Evolutionary conservation across 768 basidiomycete genomes (phyloP), one percentile per base, ranked within the genome.

Genomic region (Lentinula boryana): DNA sequence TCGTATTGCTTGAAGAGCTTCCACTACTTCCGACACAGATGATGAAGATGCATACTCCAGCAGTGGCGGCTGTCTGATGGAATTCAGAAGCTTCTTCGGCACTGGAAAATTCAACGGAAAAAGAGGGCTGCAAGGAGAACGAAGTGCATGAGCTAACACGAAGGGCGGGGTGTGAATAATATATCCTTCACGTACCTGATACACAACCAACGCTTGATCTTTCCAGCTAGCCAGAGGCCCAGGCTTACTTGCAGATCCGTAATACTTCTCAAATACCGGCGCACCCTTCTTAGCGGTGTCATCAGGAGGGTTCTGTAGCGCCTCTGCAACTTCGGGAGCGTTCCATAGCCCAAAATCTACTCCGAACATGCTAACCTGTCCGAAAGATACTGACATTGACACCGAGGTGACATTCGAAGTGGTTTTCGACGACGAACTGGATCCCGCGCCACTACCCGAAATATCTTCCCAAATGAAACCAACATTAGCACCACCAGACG

Each of bases 181-280:
- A 54, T 38, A 10, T 18, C 6, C 6, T 23, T 18, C 5, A 32
- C 36, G 5, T 21, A 54, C 53, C 53, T 54, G 53, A 35, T 33
- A 59, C 33, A 59, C 58, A 35, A 59, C 36, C 18, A 59, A 35
- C 3, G 58, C 58, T 15, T 59, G 44, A 50, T 59, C 58, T 27
- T 59, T 59, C 44, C 48, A 59, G 15, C 33, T 38, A 32, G 58
- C 43, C 44, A 50, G n/a, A 6, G 58, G 58, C 23, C 58, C 58
- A 49, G 58, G 58, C 33, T 59, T 59, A 21, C 48, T 46, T 6
- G 44, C 48, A 23, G 41, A 49, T 6, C 58, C 58, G 32, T 44
- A 49, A 38, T 59, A 50, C 16, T 59, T 32, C 18, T 59, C 16
- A 27, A 59, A 59, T 5, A 33, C 58, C 15, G 27, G 46, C 13